These are phyloP conservation scores for Auricularia heimuer DNA, from an alignment of 768 basidiomycete species.

Conservation along the genomic window DNA sequence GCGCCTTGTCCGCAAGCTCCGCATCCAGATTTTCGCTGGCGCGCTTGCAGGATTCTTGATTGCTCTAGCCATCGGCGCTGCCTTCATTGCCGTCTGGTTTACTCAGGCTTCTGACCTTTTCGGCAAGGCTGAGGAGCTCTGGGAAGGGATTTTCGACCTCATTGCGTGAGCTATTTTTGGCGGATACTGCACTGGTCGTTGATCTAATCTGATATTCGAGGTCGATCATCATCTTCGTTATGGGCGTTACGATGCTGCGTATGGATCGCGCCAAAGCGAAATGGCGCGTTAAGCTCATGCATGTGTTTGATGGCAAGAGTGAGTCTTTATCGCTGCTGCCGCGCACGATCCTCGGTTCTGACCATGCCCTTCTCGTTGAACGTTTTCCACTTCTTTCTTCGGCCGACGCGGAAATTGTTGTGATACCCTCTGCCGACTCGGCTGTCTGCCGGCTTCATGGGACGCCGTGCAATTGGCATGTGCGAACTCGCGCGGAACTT, in stretches of 20 bases:
- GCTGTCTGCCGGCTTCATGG: not conserved
- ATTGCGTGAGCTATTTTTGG: conserved; percentile 32
- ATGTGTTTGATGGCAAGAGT: conserved; percentile 33
- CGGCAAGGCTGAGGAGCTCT: conserved; percentile 73
- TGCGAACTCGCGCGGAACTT: too few species aligned
- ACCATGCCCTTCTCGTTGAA: not conserved
- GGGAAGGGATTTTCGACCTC: conserved; percentile 78
- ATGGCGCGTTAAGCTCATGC: conserved; percentile 46
- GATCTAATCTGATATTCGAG: conserved; percentile 5
- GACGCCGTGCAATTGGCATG: not conserved
- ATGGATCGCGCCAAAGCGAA: conserved; percentile 91
- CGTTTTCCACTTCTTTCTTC: not conserved
- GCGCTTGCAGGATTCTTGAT: conserved; percentile 64
- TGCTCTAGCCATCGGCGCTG: conserved; percentile 75
- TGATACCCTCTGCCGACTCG: not conserved
- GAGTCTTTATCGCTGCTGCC: conserved; percentile 11
- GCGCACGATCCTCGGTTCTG: not conserved
- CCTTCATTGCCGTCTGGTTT: conserved; percentile 93
- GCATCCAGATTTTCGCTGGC: conserved; percentile 71
- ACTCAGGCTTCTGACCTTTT: conserved; percentile 81
- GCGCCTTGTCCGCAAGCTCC: conserved; percentile 54
- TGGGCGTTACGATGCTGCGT: conserved; percentile 92
- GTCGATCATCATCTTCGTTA: conserved; percentile 78
- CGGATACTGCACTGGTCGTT: conserved; percentile 9
- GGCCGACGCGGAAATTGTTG: not conserved